phyloP scores from a whole-genome alignment of 2,329 filamentous ascomycete genomes.

The Diaporthe ilicicola region DNA sequence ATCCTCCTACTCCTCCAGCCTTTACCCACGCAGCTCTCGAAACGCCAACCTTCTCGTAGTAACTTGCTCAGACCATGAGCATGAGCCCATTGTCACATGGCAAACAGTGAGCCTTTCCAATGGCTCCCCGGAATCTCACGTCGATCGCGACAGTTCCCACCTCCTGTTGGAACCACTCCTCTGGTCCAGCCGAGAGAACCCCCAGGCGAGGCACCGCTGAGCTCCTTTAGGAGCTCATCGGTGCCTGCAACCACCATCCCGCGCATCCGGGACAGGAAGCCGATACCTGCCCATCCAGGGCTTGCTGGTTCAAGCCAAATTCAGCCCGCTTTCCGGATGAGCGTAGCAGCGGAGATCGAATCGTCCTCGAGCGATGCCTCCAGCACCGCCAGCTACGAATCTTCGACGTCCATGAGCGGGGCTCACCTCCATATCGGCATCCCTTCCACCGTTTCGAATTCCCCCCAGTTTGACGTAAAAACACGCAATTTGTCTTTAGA shows the following conservation, averaged over 20 bases:
- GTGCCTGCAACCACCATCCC: neutral
- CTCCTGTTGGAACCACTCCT: neutral
- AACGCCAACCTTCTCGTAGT: neutral
- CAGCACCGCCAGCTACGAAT: slow-evolving; percentile 5
- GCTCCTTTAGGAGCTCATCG: neutral
- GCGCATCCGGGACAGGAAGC: neutral
- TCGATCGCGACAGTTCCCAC: neutral
- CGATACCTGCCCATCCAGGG: neutral
- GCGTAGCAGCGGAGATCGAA: neutral
- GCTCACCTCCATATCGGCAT: slow-evolving; percentile 9
- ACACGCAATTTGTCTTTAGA: neutral
- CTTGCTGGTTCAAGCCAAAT: neutral
- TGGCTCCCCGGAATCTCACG: neutral
- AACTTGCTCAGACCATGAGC: slow-evolving; percentile 12
- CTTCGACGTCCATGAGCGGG: neutral
- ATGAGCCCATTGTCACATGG: slow-evolving; percentile 20
- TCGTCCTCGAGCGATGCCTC: neutral
- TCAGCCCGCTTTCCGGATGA: neutral
- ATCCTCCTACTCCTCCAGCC: neutral
- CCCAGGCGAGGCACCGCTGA: neutral
- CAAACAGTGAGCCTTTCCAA: neutral
- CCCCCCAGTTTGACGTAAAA: neutral
- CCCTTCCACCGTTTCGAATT: neutral
- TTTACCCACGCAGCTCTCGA: neutral
- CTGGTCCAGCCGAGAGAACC: neutral